phyloP scores from a whole-genome alignment of 1,284 basidiomycete genomes.

The Ganoderma lucidum region DNA sequence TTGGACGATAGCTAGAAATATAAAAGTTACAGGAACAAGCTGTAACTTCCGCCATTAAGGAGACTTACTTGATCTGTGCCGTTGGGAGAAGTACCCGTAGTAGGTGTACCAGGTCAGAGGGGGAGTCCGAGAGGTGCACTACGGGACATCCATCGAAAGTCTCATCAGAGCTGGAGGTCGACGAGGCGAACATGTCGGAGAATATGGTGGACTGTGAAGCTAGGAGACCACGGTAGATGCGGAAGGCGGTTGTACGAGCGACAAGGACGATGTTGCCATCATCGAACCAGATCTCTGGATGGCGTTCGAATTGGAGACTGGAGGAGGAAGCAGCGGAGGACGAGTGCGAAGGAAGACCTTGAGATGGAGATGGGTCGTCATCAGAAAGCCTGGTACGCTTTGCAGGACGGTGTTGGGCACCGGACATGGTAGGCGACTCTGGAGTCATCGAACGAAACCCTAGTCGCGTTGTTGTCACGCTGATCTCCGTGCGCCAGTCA shows the following conservation, averaged over 20 bases:
- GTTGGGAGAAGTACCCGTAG: conserved; percentile 2
- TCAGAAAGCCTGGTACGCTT: not conserved
- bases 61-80: not conserved
- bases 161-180: conserved; percentile 19
- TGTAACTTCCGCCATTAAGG: conserved; percentile 4
- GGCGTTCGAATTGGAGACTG: not conserved
- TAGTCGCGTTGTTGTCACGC: no score
- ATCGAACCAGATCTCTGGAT: conserved; percentile 22
- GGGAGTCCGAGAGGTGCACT: conserved; percentile 25
- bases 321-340: conserved; percentile 3
- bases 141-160: conserved; percentile 24
- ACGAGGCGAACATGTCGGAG: conserved; percentile 28
- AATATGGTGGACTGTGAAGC: conserved; percentile 31
- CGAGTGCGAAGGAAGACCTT: not conserved
- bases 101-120: conserved; percentile 18
- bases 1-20: not conserved
- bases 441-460: no score
- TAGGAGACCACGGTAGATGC: conserved; percentile 30
- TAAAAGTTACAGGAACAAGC: not conserved
- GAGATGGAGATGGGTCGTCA: not conserved
- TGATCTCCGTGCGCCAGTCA: no score
- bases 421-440: no score
- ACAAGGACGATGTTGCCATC: conserved; percentile 35
- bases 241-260: conserved; percentile 23
- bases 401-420: no score